These are phyloP conservation scores for Metschnikowia drakensbergensis DNA, from an alignment of 805 yeast species.

Conservation along the genomic window DNA sequence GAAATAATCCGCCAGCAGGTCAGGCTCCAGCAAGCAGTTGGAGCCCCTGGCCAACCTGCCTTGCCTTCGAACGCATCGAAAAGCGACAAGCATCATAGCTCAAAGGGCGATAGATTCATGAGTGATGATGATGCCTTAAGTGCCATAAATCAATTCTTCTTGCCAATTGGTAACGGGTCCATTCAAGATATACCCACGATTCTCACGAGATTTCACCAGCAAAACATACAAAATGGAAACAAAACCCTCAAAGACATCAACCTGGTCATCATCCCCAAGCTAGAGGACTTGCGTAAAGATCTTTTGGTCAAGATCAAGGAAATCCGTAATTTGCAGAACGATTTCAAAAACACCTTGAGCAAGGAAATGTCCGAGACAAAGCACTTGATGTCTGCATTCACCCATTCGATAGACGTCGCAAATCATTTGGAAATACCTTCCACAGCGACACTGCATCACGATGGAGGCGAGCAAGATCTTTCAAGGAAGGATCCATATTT, in stretches of 20 bases:
- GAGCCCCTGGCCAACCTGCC: constrained; percentile 14
- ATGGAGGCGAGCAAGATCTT: constrained; percentile 12
- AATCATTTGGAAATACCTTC: constrained; percentile 35
- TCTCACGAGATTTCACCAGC: constrained; percentile 48
- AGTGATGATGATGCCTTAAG: constrained; percentile 28
- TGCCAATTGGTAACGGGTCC: constrained; percentile 76
- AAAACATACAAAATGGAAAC: constrained; percentile 32
- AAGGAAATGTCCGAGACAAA: constrained; percentile 50
- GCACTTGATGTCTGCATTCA: constrained; percentile 43
- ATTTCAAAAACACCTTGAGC: constrained; percentile 72
- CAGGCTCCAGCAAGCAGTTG: constrained; percentile 70
- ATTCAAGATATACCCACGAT: constrained; percentile 78
- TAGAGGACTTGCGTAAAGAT: constrained; percentile 63
- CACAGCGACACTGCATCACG: constrained; percentile 12
- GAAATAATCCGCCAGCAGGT: constrained; percentile 81
- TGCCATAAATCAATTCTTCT: constrained; percentile 51
- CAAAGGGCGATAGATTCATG: constrained; percentile 11
- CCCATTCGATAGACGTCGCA: constrained; percentile 63
- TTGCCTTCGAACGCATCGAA: constrained; percentile 2
- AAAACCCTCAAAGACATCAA: constrained; percentile 50
- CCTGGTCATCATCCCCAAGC: constrained; percentile 47
- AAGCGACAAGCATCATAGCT: constrained; percentile 12
- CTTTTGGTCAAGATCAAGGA: constrained; percentile 81
- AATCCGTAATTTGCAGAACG: constrained; percentile 75
- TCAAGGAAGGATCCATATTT: constrained; percentile 79